Conservation (phyloP, 1,139 yeast genomes). For the Nadsonia starkeyi-henricii region DNA sequence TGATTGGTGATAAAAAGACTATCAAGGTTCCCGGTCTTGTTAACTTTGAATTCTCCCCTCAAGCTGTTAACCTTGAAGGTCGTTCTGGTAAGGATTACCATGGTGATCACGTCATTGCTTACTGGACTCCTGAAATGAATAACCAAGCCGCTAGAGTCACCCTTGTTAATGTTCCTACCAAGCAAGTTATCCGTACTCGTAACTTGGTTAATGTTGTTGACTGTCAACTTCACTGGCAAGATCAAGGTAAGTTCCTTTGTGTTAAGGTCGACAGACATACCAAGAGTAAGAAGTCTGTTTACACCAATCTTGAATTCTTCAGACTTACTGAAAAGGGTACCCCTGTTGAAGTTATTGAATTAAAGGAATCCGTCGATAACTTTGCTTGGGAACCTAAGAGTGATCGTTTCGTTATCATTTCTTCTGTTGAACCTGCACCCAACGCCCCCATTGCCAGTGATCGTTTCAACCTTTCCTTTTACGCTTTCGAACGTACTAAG, state of each 20-base stretch:
- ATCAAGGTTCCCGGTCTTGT: slow-evolving; percentile 73
- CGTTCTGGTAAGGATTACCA: slow-evolving; percentile 19
- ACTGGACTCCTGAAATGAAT: slow-evolving; percentile 91
- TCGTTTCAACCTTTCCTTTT: slow-evolving; percentile 63
- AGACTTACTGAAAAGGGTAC: slow-evolving; percentile 75
- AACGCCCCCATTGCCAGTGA: slow-evolving; percentile 55
- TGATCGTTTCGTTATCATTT: slow-evolving; percentile 71
- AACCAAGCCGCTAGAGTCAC: slow-evolving; percentile 95
- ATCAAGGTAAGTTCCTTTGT: slow-evolving; percentile 69
- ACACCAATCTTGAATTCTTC: slow-evolving; percentile 88
- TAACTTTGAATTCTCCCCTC: slow-evolving; percentile 94
- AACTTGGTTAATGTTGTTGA: slow-evolving; percentile 90
- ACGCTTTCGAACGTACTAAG: slow-evolving; percentile 55
- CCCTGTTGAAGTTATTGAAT: slow-evolving; percentile 89
- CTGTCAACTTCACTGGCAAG: slow-evolving; percentile 92
- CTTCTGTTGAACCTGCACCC: slow-evolving; percentile 27
- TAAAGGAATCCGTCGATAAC: slow-evolving; percentile 75
- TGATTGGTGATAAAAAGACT: slow-evolving; percentile 66
- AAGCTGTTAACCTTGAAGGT: slow-evolving; percentile 55
- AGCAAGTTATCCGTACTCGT: slow-evolving; percentile 74
- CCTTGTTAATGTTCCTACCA: slow-evolving; percentile 76
- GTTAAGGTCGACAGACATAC: slow-evolving; percentile 96
- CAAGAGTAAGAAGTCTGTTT: slow-evolving; percentile 81
- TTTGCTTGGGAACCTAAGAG: slow-evolving; percentile 96
- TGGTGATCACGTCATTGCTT: slow-evolving; percentile 60